These are phyloP conservation scores for Micromonas pusilla DNA, from an alignment of 139 green algal genomes.

Conservation along the genomic window DNA sequence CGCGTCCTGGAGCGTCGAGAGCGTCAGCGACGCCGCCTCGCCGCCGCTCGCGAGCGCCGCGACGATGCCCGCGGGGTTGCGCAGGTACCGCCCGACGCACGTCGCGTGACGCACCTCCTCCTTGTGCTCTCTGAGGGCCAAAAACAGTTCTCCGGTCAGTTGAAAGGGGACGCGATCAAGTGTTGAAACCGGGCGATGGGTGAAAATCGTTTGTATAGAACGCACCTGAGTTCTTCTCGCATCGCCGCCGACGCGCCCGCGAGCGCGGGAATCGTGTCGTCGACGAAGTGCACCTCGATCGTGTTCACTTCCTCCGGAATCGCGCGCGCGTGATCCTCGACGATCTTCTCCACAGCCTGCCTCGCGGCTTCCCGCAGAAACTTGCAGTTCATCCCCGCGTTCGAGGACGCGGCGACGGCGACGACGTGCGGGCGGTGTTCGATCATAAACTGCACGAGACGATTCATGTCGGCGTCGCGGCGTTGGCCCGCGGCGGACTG, in stretches of 20 bases:
- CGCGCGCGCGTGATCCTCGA: conserved; percentile 3
- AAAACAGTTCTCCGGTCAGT: too few species aligned
- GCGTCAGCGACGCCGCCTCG: neutral
- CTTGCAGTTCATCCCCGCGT: neutral
- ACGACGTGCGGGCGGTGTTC: conserved; percentile 15
- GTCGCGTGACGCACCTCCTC: neutral
- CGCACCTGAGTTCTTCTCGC: neutral
- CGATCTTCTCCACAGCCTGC: neutral
- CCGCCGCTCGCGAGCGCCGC: neutral
- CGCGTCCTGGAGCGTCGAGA: conserved; percentile 1
- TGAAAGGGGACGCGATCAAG: too few species aligned
- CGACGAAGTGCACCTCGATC: conserved; percentile 1
- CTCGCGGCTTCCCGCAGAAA: neutral
- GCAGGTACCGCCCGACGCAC: neutral
- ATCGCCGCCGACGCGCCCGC: neutral
- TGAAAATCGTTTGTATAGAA: too few species aligned
- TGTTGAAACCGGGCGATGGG: too few species aligned
- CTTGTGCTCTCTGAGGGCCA: neutral
- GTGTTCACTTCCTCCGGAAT: conserved; percentile 18
- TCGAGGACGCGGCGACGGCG: neutral
- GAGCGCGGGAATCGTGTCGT: conserved; percentile 5
- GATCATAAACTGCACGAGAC: conserved; percentile 6
- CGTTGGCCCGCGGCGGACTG: neutral
- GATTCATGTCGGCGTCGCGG: neutral
- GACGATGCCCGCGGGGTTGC: conserved; percentile 1